Evolutionary conservation across 768 basidiomycete species (phyloP).

Genomic region (Mycena olivaceomarginata): DNA sequence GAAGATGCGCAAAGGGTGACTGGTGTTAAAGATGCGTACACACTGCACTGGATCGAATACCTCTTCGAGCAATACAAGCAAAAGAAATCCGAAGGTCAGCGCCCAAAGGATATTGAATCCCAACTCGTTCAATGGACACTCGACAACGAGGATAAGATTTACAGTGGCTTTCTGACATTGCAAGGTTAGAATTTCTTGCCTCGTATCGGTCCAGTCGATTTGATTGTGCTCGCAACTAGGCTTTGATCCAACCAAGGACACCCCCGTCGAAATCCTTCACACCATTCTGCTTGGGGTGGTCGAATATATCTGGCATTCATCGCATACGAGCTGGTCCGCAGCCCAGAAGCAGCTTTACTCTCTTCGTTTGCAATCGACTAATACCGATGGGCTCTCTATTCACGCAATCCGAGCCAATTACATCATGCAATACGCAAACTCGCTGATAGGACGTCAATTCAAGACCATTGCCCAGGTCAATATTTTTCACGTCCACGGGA

Average conservation of each 20-base stretch:
- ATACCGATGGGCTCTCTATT: conserved; percentile 32
- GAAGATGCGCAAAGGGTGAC: conserved; percentile 52
- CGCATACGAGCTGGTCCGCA: conserved; percentile 41
- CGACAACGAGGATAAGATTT: conserved; percentile 46
- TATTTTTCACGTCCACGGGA: conserved; percentile 50
- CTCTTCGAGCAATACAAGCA: conserved; percentile 49
- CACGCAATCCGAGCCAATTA: conserved; percentile 47
- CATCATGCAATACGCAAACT: conserved; percentile 52
- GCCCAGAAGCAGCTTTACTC: conserved; percentile 41
- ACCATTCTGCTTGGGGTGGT: conserved; percentile 50
- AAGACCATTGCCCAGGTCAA: conserved; percentile 50
- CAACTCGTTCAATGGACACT: conserved; percentile 54
- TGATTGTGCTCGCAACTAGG: neutral
- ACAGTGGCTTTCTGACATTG: conserved; percentile 56
- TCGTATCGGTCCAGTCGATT: rapidly evolving
- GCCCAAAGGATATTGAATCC: conserved; percentile 44
- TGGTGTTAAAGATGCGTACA: conserved; percentile 62
- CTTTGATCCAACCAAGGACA: conserved; percentile 40
- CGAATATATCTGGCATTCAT: conserved; percentile 55
- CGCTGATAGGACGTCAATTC: conserved; percentile 53
- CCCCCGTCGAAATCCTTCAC: conserved; percentile 53
- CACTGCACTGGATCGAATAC: conserved; percentile 60
- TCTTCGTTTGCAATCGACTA: conserved; percentile 43
- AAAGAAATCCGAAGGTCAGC: conserved; percentile 41
- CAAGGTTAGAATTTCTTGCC: conserved; percentile 32